phyloP scores from a whole-genome alignment of 306 rosid genomes.

The Pyrus communis region DNA sequence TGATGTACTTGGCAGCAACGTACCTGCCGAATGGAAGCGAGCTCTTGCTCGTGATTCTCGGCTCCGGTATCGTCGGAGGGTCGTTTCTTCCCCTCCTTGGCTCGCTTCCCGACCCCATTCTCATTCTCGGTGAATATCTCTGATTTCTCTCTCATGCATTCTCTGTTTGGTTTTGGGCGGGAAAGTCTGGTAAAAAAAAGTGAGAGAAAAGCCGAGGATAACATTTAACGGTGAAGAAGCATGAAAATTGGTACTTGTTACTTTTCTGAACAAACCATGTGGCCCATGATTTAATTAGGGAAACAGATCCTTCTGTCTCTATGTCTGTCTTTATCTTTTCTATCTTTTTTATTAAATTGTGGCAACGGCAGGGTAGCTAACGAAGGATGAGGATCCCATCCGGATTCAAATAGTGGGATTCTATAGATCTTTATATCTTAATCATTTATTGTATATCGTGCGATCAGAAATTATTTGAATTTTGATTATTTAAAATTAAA shows the following conservation, averaged over 20 bases:
- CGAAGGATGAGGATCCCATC: no score
- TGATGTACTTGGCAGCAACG: conserved; percentile 67
- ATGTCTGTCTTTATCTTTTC: no score
- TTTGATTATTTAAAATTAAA: no score
- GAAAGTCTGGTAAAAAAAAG: background rate
- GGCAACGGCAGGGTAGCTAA: background rate
- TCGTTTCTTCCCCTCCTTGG: conserved; percentile 70
- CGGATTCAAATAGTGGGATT: no score
- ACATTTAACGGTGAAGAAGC: background rate
- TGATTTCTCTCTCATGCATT: background rate
- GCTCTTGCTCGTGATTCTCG: conserved; percentile 80
- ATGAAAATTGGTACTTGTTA: background rate
- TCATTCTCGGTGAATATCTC: conserved; percentile 35
- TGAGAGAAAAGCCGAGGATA: background rate
- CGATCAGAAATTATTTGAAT: no score
- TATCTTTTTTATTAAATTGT: background rate
- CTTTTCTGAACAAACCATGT: background rate
- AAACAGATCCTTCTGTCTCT: background rate
- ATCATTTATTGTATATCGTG: no score
- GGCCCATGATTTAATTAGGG: background rate
- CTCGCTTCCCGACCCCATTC: conserved; percentile 49
- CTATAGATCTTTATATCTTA: accelerated
- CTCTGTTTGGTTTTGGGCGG: background rate
- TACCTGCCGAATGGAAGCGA: conserved; percentile 76
- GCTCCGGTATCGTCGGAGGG: conserved; percentile 90